These are phyloP conservation scores for Castanopsis chinensis DNA, from an alignment of 306 rosid genomes.

Conservation along the genomic window DNA sequence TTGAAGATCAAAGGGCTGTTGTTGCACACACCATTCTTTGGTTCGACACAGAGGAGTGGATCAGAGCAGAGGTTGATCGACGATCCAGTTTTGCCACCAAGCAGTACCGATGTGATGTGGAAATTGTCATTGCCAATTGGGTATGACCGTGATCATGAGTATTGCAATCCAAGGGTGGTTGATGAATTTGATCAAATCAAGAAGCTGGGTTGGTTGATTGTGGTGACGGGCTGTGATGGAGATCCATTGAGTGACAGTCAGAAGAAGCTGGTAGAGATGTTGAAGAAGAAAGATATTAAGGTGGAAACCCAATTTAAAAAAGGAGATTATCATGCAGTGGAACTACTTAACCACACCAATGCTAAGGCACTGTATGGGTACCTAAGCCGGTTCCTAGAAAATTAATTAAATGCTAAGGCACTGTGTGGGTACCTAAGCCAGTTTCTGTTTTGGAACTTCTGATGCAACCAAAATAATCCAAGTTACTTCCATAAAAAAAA, in stretches of 20 bases:
- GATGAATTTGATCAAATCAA: conserved; percentile 8
- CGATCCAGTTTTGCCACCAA: conserved; percentile 14
- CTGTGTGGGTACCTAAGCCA: no score
- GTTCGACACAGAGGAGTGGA: conserved; percentile 40
- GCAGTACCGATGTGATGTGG: conserved; percentile 32
- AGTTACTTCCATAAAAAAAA: no score
- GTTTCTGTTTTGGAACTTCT: no score
- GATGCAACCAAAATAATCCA: no score
- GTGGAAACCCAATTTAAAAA: conserved; percentile 9
- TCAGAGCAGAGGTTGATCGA: neutral
- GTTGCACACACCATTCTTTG: conserved; percentile 44
- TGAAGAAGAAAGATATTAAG: conserved; percentile 19
- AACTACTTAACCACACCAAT: conserved; percentile 5
- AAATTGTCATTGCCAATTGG: conserved; percentile 37
- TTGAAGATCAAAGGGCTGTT: conserved; percentile 39
- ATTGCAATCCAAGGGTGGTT: conserved; percentile 33
- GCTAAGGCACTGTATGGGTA: conserved; percentile 9
- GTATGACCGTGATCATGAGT: neutral
- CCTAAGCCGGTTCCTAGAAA: conserved; percentile 12
- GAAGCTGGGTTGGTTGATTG: conserved; percentile 21
- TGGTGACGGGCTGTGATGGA: neutral
- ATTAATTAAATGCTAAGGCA: neutral
- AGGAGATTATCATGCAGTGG: conserved; percentile 31
- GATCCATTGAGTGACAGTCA: conserved; percentile 41
- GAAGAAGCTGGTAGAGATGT: conserved; percentile 14